Percentiles rank a stretch among this genome's conserved stretches.
These are phyloP conservation scores for Penicillium riverlandense DNA, from an alignment of 495 filamentous ascomycete genomes.

Conservation along the genomic window DNA sequence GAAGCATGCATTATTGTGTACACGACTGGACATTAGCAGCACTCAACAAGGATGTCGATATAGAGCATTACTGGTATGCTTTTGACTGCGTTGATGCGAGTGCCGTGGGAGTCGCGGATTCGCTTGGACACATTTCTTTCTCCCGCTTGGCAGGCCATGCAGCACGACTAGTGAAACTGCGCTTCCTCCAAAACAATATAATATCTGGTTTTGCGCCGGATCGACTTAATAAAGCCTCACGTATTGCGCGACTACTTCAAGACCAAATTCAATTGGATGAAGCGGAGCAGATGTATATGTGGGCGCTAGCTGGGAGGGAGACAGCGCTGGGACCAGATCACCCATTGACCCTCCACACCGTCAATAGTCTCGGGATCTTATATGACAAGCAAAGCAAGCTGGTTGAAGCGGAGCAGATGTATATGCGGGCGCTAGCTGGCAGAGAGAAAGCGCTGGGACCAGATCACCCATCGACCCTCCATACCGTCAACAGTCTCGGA, in stretches of 20 bases:
- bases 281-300: constrained; percentile 13
- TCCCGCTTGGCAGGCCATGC: neutral
- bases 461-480: constrained; percentile 20
- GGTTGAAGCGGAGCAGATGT: constrained; percentile 17
- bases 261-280: neutral
- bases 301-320: constrained; percentile 23
- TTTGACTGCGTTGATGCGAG: constrained; percentile 1
- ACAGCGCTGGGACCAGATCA: constrained; percentile 2
- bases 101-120: too few relatives aligned
- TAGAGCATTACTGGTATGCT: constrained; percentile 4
- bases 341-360: neutral
- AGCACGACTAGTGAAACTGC: neutral
- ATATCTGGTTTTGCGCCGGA: neutral
- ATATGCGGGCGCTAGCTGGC: constrained; percentile 17
- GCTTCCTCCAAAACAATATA: neutral
- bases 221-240: too few relatives aligned
- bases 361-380: constrained; percentile 13
- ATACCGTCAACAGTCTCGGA: constrained; percentile 22
- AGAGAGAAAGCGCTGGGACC: constrained; percentile 20
- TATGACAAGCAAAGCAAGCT: constrained; percentile 15
- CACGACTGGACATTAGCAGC: constrained; percentile 6
- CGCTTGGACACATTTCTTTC: neutral
- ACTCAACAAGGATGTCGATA: constrained; percentile 3
- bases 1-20: constrained; percentile 6
- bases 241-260: too few relatives aligned